These are phyloP conservation scores for Russula foetens DNA, from an alignment of 768 basidiomycete species.

Conservation along the genomic window DNA sequence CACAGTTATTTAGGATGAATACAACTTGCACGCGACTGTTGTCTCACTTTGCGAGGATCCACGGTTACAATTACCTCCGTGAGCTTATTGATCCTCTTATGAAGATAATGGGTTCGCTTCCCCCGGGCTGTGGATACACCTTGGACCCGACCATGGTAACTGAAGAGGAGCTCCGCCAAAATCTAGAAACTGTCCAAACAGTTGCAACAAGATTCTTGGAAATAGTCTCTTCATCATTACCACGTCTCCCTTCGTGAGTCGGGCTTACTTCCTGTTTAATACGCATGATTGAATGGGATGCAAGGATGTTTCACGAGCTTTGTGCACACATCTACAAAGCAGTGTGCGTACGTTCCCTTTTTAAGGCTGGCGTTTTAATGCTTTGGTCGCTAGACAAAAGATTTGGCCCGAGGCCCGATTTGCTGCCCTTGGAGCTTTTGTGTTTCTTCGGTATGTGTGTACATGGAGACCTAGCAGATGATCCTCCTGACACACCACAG, in stretches of 20 bases:
- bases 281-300: constrained; percentile 15
- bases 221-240: constrained; percentile 62
- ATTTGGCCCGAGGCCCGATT: constrained; percentile 77
- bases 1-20: constrained; percentile 81
- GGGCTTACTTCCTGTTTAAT: constrained; percentile 4
- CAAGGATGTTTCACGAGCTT: constrained; percentile 80
- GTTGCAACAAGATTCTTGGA: constrained; percentile 71
- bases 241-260: constrained; percentile 66
- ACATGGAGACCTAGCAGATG: background rate
- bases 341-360: constrained; percentile 46
- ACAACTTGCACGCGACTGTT: constrained; percentile 82
- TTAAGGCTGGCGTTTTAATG: constrained; percentile 2
- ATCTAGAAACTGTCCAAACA: constrained; percentile 61
- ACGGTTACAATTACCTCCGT: constrained; percentile 88
- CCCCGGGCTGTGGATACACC: constrained; percentile 67
- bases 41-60: constrained; percentile 79
- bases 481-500: constrained; percentile 31
- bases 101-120: constrained; percentile 62
- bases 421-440: constrained; percentile 80
- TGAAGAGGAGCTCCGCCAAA: constrained; percentile 56
- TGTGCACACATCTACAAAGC: constrained; percentile 71
- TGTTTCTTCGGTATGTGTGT: constrained; percentile 66
- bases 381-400: constrained; percentile 41
- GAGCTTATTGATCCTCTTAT: constrained; percentile 71
- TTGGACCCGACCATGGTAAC: constrained; percentile 58